These are phyloP conservation scores for Agarophyton chilense DNA, from an alignment of 23 red algal genomes.

Conservation along the genomic window DNA sequence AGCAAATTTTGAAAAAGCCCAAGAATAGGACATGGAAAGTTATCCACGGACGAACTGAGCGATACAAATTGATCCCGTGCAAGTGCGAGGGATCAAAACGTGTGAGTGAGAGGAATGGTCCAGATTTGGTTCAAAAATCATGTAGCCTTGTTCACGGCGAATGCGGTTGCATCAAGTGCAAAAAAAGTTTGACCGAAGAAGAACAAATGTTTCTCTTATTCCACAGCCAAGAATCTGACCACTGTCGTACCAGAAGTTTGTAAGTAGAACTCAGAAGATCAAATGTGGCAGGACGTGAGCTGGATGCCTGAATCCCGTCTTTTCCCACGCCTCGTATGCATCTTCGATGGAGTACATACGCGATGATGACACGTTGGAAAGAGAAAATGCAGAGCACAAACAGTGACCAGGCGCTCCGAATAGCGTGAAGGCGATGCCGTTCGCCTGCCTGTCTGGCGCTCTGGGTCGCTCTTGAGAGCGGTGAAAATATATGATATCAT, in stretches of 20 bases:
- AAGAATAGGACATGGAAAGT: no score
- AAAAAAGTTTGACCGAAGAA: not conserved
- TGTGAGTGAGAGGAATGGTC: constrained; percentile 7
- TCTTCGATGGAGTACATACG: not conserved
- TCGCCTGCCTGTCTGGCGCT: not conserved
- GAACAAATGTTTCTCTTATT: not conserved
- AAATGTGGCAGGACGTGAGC: no score
- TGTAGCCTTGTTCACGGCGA: not conserved
- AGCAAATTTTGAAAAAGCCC: no score
- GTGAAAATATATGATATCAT: not conserved
- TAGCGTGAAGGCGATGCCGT: no score
- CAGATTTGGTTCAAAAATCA: not conserved
- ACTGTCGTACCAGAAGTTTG: not conserved
- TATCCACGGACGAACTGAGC: not conserved
- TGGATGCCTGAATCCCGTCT: no score
- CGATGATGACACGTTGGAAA: constrained; percentile 6
- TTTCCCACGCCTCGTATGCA: constrained; percentile 3
- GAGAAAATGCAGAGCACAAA: not conserved
- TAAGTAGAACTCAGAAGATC: not conserved
- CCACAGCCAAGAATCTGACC: not conserved
- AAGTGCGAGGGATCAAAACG: not conserved
- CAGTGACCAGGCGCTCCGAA: not conserved
- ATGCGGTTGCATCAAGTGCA: not conserved
- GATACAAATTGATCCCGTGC: not conserved
- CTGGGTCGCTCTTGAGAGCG: not conserved